Evolutionary conservation across 768 basidiomycete genomes (phyloP).

Genomic region (Naganishia randhawae): DNA sequence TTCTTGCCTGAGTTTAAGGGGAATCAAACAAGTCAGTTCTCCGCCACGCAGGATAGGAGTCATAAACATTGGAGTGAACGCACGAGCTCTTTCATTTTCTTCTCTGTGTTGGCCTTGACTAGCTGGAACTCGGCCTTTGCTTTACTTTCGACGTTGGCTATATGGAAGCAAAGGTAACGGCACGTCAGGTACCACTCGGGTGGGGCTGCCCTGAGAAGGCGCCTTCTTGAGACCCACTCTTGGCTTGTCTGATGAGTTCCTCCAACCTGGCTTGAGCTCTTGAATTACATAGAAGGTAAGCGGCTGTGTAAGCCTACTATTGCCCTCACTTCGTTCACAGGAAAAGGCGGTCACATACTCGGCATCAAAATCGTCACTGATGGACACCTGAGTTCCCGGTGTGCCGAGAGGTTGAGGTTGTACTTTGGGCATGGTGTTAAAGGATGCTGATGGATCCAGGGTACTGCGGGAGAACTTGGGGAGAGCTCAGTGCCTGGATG

Average conservation of each 20-base stretch:
- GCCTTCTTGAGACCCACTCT: not conserved
- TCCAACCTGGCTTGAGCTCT: conserved; percentile 20
- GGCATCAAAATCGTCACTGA: conserved; percentile 19
- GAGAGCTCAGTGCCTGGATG: no score
- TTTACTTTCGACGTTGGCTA: conserved; percentile 11
- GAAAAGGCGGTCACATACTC: not conserved
- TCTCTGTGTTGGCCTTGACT: not conserved
- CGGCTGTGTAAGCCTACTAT: no score
- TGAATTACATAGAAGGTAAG: not conserved
- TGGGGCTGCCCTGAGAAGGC: no score
- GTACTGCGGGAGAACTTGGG: not conserved
- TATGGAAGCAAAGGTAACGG: not conserved
- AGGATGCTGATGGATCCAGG: not conserved
- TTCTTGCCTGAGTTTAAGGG: not conserved
- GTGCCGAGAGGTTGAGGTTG: not conserved
- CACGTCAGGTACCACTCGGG: not conserved
- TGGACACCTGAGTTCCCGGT: conserved; percentile 8
- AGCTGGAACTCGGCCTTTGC: conserved; percentile 13
- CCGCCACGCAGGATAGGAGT: not conserved
- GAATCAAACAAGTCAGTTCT: no score
- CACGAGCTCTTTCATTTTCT: conserved; percentile 1
- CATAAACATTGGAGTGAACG: not conserved
- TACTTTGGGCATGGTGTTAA: not conserved
- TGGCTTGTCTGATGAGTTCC: conserved; percentile 13
- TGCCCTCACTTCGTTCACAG: no score